Evolutionary conservation across 148 eudicot species (phyloP).

Genomic region (Persicaria maculosa): DNA sequence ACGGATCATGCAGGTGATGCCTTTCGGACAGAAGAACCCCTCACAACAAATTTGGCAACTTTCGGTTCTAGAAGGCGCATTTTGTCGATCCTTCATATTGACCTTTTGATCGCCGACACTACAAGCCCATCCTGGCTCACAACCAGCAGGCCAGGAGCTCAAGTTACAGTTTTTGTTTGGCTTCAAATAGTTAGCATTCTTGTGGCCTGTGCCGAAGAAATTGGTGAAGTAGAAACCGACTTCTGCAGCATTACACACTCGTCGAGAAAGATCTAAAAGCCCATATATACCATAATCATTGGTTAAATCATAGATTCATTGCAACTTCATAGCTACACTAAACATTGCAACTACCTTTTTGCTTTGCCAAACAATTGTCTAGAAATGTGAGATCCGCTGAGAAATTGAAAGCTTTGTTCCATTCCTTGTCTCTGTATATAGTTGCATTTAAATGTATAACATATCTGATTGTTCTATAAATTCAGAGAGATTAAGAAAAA

Average conservation of each 20-base stretch:
- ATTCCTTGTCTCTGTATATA: conserved; percentile 48
- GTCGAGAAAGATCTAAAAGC: conserved; percentile 43
- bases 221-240: conserved; percentile 67
- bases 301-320: neutral
- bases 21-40: conserved; percentile 93
- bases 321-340: neutral
- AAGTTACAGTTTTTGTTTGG: conserved; percentile 87
- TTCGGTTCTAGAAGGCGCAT: conserved; percentile 51
- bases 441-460: too few species aligned
- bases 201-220: conserved; percentile 34
- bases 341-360: conserved; percentile 38
- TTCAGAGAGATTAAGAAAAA: neutral
- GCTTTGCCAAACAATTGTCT: conserved; percentile 40
- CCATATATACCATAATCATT: conserved; percentile 3
- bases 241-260: conserved; percentile 83
- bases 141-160: conserved; percentile 66
- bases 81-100: conserved; percentile 50
- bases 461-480: neutral
- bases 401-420: conserved; percentile 75
- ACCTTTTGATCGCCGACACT: conserved; percentile 41
- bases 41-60: conserved; percentile 78
- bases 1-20: conserved; percentile 99
- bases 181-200: conserved; percentile 40
- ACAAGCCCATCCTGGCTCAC: conserved; percentile 93
- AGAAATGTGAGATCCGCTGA: conserved; percentile 46